Percentiles rank a stretch among this genome's conserved stretches.
Conservation (phyloP, 192 early-diverging fungal genomes). For the Coemansia sp. region DNA sequence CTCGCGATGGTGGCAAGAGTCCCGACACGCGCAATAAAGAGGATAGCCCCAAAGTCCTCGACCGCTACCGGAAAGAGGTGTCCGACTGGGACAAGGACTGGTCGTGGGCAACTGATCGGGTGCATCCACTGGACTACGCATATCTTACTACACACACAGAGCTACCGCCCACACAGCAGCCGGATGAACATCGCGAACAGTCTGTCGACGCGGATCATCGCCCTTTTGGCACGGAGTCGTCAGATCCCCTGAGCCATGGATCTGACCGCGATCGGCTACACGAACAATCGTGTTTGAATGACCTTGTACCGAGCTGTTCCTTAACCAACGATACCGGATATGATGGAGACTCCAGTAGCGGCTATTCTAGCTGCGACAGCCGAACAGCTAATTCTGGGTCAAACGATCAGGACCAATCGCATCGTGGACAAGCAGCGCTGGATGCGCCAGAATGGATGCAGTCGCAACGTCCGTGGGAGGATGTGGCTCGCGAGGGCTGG, state of each 20-base stretch:
- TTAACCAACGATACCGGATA: background rate
- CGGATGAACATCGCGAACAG: background rate
- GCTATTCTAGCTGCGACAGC: background rate
- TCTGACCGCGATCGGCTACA: background rate
- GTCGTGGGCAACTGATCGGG: conserved; percentile 52
- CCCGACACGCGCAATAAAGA: background rate
- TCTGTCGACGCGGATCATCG: background rate
- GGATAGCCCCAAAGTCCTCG: background rate
- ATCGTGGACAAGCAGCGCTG: conserved; percentile 4
- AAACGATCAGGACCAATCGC: background rate
- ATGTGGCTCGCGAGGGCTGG: conserved; percentile 57
- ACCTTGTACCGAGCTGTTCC: background rate
- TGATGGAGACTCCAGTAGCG: background rate
- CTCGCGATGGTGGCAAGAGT: background rate
- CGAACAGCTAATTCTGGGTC: background rate
- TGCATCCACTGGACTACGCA: conserved; percentile 50
- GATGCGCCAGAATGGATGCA: conserved; percentile 45
- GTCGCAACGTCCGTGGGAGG: conserved; percentile 60
- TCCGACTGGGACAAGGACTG: conserved; percentile 57
- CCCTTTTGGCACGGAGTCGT: background rate
- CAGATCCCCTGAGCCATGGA: background rate
- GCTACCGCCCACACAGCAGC: background rate
- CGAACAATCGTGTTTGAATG: background rate
- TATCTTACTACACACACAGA: conserved; percentile 33
- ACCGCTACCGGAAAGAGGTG: conserved; percentile 23